Evolutionary conservation across 805 yeast species (phyloP), one percentile per base, ranked within the genome.

Genomic region (Ogataea parapolymorpha): DNA sequence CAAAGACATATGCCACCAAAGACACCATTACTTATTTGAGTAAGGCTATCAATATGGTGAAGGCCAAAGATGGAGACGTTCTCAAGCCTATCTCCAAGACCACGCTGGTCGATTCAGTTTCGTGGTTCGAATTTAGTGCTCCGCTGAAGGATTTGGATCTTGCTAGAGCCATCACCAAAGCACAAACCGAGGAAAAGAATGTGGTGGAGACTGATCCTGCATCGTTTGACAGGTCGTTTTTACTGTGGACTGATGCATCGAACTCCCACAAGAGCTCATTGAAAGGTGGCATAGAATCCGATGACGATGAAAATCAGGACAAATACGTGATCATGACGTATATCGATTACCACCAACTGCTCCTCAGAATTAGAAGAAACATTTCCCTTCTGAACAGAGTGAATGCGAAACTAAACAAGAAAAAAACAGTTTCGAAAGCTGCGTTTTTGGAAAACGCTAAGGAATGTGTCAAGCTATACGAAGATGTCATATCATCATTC

Each of bases 301-400:
- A 71, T 41, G 75, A 71, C 32, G 79, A 76, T 36, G 77, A 72
- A 39, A 76, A 75, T 35, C 88, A 87, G 59, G 78, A 82, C 50
- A 75, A 82, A 45, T 86, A 89, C 55, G 80, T 91, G 48, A 63
- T 89, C 31, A 66, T 79, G 42, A 85, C 96, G 0, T 91, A 74
- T 61, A 76, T 89, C 53, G 79, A 77, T 53, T 91, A 84, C 66
- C 75, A 79, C 52, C 66, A 77, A 46, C 64, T 84, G 33, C 67
- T 84, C 42, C 73, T 83, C 25, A 77, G 86, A 46, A 74, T 88
- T 36, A 76, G 79, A 58, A 80, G 98, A 65, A 96, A 88, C 53
- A 61, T 70, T 45, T 54, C 72, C 16, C 62, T 83, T 29, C 30
- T 59, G 33, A 33, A 37, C 10, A 43, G 35, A 8, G 66, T 77